Evolutionary conservation across 2,329 filamentous ascomycete species (phyloP).

Genomic region (Ophiostoma sp.): DNA sequence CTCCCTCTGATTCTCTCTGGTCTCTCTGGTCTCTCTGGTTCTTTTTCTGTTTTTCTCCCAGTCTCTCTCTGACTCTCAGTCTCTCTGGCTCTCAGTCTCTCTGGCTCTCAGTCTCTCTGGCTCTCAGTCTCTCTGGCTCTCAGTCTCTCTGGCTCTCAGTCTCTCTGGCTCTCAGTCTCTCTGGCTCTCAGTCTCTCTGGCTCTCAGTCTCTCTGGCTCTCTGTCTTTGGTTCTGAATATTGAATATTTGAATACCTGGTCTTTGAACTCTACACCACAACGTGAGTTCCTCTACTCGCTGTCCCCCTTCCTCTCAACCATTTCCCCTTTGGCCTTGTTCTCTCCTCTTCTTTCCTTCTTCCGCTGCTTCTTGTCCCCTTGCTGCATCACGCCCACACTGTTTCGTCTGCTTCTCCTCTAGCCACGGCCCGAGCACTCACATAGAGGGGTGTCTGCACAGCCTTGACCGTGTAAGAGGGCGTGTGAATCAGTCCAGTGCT

Average conservation of each 20-base stretch:
- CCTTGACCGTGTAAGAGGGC: background rate
- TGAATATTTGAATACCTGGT: too few relatives aligned
- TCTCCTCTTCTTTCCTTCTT: background rate
- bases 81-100: background rate
- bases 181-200: background rate
- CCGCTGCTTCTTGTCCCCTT: background rate
- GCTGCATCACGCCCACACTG: too few relatives aligned
- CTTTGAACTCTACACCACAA: too few relatives aligned
- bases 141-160: background rate
- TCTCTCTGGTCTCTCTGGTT: background rate
- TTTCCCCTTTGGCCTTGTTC: background rate
- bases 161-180: too few relatives aligned
- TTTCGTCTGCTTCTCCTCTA: too few relatives aligned
- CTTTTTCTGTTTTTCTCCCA: background rate
- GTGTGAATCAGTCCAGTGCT: background rate
- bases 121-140: too few relatives aligned
- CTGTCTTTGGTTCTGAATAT: too few relatives aligned
- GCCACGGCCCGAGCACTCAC: too few relatives aligned
- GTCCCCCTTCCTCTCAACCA: background rate
- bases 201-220: too few relatives aligned
- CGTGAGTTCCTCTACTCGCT: background rate
- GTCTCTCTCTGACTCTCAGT: background rate
- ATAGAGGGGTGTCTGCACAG: too few relatives aligned
- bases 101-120: too few relatives aligned
- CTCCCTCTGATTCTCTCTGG: too few relatives aligned